Base-by-base conservation (phyloP, 169 alveolate genomes). In the Cryptosporidium felis region DNA sequence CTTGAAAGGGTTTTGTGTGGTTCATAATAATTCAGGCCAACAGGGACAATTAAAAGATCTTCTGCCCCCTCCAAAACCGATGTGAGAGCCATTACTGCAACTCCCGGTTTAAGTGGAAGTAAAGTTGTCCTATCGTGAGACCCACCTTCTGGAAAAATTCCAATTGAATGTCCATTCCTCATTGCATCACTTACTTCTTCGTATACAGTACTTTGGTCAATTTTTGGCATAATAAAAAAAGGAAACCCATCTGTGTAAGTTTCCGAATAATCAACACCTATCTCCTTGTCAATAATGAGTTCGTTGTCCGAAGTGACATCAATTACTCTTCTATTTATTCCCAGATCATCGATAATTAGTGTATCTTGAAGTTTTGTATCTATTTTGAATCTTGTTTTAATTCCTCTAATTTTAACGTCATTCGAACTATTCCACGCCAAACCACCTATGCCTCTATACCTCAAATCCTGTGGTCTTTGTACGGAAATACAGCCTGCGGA, bases 131-230 rank as follows among this genome's bases (percentile, higher is more conserved):
- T 82, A 91, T 96, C 99, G 89, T 96, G 99, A 3, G 98, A 96
- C 16, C 98, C 98, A 3, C 99, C 99, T 82, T 96, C 98, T 32
- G 98, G 98, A 88, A 96, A 96, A 36, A 96, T 96, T 23, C 97
- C 98, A 53, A 96, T 94, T 44, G 97, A 90, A 79, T 95, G 90
- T 3, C 96, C 97, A 80, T 91, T 90, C 38, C 89, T 92, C 91
- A 96, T 90, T 53, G 94, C 94, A 62, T 92, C 91, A 12, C 92
- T 89, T 8, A 94, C 97, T 47, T 92, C 94, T 74, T 94, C 96
- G 82, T 94, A 95, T 34, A 95, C 96, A 42, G 94, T 94, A 2
- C 96, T 89, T 66, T 95, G 96, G 85, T 95, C 98, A 60, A 96
- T 89, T 91, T 95, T 96, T 18, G 98, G 98, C 46, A 94, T 66